Base-by-base conservation (phyloP, 192 early-diverging fungal genomes). In the Rhizophagus sp. region DNA sequence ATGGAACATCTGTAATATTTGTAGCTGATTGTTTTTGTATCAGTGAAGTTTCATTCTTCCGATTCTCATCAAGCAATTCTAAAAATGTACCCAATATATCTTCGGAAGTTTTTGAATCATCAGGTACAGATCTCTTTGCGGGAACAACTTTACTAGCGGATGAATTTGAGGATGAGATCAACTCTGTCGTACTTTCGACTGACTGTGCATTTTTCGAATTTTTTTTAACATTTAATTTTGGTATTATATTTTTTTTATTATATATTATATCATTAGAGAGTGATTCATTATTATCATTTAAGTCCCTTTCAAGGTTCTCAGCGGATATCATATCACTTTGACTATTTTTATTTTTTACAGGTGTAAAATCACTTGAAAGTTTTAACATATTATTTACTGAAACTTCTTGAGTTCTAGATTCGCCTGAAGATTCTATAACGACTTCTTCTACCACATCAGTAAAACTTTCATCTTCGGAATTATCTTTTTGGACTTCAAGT, bases 71-170 rank as follows among this genome's bases (percentile, higher is more conserved):
- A 36, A 75, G 74, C 34, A 75, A 15, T 62, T 75, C 24, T 63
- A 75, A 75, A n/a, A 41, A 33, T 17, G 74, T 62, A 2, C 74
- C 74, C 61, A 75, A 15, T 63, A 75, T 22, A 64, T 75, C 74
- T 63, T 10, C 61, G 34, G 50, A 49, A 22, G 17, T 39, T 61
- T 73, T 27, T 34, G 73, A 62, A 25, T 61, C 74, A 62, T 24
- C 34, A 63, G 12, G 5, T 39, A 6, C 34, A 3, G 72, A 13
- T 24, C 24, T 52, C 8, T 74, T 74, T 74, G 72, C 52, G 1
- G 52, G 52, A 57, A 57, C 5, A 4, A 57, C 50, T 52, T 52
- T 19, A 52, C 50, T 52, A 52, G 19, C 52, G 17, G 52, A 22
- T 19, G 5, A 57, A 7, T 57, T 57, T 57, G 52, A 1, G 6